phyloP scores from a whole-genome alignment of 805 yeast genomes.

The Lipomyces orientalis region DNA sequence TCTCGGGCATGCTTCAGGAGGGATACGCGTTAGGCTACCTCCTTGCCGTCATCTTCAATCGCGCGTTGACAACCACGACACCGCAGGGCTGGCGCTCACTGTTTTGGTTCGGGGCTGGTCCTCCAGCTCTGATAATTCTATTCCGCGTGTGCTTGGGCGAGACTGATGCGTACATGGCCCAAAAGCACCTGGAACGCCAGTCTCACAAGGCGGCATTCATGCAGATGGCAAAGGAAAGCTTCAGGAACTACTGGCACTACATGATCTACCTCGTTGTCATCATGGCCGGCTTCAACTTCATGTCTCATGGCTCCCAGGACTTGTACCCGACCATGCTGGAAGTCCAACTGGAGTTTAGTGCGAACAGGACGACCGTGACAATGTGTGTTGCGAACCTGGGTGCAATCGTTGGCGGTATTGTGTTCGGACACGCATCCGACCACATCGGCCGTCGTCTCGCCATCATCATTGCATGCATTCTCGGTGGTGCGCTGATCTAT shows the following conservation, averaged over 20 bases:
- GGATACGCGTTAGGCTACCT: slow-evolving; percentile 79
- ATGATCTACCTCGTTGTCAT: slow-evolving; percentile 62
- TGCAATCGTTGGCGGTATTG: slow-evolving; percentile 68
- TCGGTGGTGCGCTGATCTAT: slow-evolving; percentile 66
- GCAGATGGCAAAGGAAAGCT: slow-evolving; percentile 46
- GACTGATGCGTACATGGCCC: slow-evolving; percentile 49
- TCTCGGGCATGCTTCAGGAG: slow-evolving; percentile 76
- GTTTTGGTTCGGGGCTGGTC: slow-evolving; percentile 77
- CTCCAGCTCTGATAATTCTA: slow-evolving; percentile 61
- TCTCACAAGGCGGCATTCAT: slow-evolving; percentile 15
- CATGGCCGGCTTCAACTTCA: slow-evolving; percentile 73
- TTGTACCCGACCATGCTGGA: slow-evolving; percentile 67
- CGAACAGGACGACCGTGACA: slow-evolving; percentile 61
- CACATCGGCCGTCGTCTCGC: slow-evolving; percentile 66
- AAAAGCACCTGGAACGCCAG: slow-evolving; percentile 16
- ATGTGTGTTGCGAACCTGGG: slow-evolving; percentile 70
- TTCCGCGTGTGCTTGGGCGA: slow-evolving; percentile 69
- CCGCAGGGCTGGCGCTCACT: slow-evolving; percentile 69
- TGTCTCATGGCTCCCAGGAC: slow-evolving; percentile 78
- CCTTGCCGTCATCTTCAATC: slow-evolving; percentile 65
- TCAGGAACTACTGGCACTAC: slow-evolving; percentile 64
- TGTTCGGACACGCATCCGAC: slow-evolving; percentile 63
- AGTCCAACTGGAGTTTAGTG: slow-evolving; percentile 55
- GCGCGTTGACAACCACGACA: slow-evolving; percentile 57
- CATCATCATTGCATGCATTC: slow-evolving; percentile 55